These are phyloP conservation scores for Pseudocercospora fuligena DNA, from an alignment of 2,329 filamentous ascomycete genomes.

Conservation along the genomic window DNA sequence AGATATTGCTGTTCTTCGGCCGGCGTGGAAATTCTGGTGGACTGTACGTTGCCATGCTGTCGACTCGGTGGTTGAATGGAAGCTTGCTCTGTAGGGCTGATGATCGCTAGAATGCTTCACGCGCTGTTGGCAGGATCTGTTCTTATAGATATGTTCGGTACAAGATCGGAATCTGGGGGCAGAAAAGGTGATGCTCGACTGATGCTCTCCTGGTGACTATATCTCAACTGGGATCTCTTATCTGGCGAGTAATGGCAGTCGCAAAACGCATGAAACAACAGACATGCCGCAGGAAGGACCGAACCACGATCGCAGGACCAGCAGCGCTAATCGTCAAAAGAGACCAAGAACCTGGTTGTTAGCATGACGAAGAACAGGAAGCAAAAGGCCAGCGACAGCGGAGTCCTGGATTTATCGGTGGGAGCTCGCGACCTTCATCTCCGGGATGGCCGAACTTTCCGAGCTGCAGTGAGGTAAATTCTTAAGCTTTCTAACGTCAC, in stretches of 20 bases:
- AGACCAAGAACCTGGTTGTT: slow-evolving; percentile 6
- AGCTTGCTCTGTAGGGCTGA: background rate
- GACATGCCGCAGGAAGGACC: slow-evolving; percentile 7
- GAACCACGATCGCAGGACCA: slow-evolving; percentile 1
- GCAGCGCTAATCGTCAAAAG: background rate
- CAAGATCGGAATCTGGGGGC: background rate
- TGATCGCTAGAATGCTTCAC: background rate
- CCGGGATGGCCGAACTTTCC: slow-evolving; percentile 11
- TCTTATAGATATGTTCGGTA: background rate
- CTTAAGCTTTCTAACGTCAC: slow-evolving; percentile 6
- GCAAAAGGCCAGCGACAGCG: background rate
- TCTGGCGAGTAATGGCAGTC: slow-evolving; percentile 10
- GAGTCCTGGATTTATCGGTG: slow-evolving; percentile 1
- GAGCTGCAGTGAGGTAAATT: background rate
- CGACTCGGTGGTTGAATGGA: background rate
- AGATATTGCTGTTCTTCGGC: slow-evolving; percentile 27
- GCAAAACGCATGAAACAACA: slow-evolving; percentile 6
- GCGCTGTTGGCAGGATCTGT: background rate
- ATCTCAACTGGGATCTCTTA: slow-evolving; percentile 1
- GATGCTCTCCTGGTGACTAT: slow-evolving; percentile 6
- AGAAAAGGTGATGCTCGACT: slow-evolving; percentile 4
- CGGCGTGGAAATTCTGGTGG: slow-evolving; percentile 33
- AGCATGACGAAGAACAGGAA: slow-evolving; percentile 1
- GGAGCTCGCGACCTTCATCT: background rate
- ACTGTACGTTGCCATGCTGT: slow-evolving; percentile 35